Base-by-base conservation (phyloP, 768 basidiomycete genomes). In the Sarcomyxa edulis region DNA sequence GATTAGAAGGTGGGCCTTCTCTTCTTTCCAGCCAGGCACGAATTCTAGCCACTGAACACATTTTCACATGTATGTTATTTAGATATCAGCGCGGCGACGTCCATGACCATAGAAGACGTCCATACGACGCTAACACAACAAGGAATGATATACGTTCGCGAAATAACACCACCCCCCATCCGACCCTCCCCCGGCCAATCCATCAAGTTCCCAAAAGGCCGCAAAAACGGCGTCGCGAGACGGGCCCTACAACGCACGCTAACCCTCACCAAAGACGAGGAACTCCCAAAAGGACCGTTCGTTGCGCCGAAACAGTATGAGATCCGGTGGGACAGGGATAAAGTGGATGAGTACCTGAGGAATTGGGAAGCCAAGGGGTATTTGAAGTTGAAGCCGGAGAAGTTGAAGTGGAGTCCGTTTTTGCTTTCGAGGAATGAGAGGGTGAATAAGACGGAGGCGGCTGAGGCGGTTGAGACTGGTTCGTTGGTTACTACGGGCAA, bases 361-460 rank as follows among this genome's bases (percentile, higher is more conserved):
- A 71, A 69, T 38, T 87, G 88, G 79, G 81, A 84, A 45, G 57
- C 61, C 29, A 96, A 93, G 60, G 86, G 84, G 4, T 86, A 91
- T 49, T 52, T 92, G 43, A 74, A 60, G 47, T 65, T 90, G 41
- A 77, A 74, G 48, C 82, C 92, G 1, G 91, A 95, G 52, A 80
- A 80, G 57, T 70, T 98, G 44, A 92, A 90, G 53, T 99, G 95
- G 88, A 94, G 83, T 45, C 95, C 95, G 19, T 98, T 95, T 60
- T 64, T 96, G 26, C 60, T 91, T 30, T 68, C 81, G 5, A 66
- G 75, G 49, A 53, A 46, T 32, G 50, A 52, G 30, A 56, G 58
- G 53, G 43, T 44, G 34, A 40, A 54, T 50, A 45, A 48, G 43
- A 32, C 41, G 15, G 45, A 49, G 15, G 46, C 42, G 24, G 23